Evolutionary conservation across 208 protist genomes (phyloP), one percentile per base, ranked within the genome.

Genomic region (Angomonas ambiguus): DNA sequence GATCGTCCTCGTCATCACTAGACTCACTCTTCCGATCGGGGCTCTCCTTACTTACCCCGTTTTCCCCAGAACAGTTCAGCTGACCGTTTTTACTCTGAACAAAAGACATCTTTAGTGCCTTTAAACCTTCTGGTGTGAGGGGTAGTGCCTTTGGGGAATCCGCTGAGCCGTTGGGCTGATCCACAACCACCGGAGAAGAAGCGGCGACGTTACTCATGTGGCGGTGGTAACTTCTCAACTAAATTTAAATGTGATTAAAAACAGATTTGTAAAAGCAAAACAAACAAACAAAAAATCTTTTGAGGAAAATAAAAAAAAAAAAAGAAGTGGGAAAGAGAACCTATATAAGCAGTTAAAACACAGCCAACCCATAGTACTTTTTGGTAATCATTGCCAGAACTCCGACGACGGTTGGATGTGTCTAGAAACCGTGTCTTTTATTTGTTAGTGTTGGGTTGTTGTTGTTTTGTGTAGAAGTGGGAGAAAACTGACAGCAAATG

Each of bases 241-340:
- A 69, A 8, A 58, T 32, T 25, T 4, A 20, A 48, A 41, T 41
- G n/a, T n/a, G n/a, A n/a, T n/a, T n/a, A n/a, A n/a, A n/a, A n/a
- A n/a, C n/a, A n/a, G n/a, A n/a, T n/a, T n/a, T 59, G n/a, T 48
- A 25, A 48, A 51, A 51, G 10, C 25, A 48, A 31, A 0, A 69
- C 48, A 6, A 51, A 69, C 4, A 65, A 45, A 55, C n/a, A 58
- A 13, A 59, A 41, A 28, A 24, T 58, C n/a, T 25, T 57, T 18
- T 41, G 45, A 51, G 34, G 64, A 63, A 66, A 71, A 49, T 38
- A 51, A 6, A 45, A 45, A 16, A 45, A 32, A 25, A 24, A 27
- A 71, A 28, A 51, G 3, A 62, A 65, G 2, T 2, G 22, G 20
- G 33, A 57, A 68, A 11, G 49, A 30, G 6, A 20, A 24, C 5